Evolutionary conservation across 345 rosid species (phyloP).

Genomic region (Pistacia integerrima): DNA sequence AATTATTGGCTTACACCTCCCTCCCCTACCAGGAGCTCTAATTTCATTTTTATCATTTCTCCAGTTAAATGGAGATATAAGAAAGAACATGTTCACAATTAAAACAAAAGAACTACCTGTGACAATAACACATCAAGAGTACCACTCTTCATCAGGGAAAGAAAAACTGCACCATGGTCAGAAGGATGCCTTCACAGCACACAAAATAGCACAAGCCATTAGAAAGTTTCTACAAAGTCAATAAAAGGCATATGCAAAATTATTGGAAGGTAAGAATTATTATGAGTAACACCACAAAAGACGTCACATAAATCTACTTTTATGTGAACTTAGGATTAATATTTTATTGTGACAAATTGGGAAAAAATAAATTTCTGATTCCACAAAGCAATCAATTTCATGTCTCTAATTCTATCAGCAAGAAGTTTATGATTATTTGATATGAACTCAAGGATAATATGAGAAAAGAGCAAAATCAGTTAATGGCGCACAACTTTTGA

Average conservation of each 20-base stretch:
- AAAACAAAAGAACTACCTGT: conserved; percentile 40
- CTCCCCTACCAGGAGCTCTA: neutral
- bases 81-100: neutral
- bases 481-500: neutral
- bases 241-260: neutral
- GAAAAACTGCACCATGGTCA: conserved; percentile 34
- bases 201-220: conserved; percentile 3
- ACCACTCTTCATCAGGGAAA: conserved; percentile 46
- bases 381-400: conserved; percentile 2
- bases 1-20: neutral
- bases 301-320: neutral
- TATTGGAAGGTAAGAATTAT: neutral
- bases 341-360: neutral
- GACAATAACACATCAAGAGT: conserved; percentile 46
- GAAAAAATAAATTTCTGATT: neutral
- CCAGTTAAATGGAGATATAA: neutral
- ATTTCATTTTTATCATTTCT: neutral
- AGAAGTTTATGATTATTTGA: neutral
- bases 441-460: neutral
- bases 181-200: conserved; percentile 38
- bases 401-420: neutral
- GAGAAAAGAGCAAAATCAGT: neutral
- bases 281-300: neutral
- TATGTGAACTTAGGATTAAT: neutral
- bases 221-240: neutral